A percentile compares a stretch with the other conserved stretches of the same genome.
Conservation (phyloP, 2,329 filamentous ascomycete species). For the Plectosphaerella cucumerina region DNA sequence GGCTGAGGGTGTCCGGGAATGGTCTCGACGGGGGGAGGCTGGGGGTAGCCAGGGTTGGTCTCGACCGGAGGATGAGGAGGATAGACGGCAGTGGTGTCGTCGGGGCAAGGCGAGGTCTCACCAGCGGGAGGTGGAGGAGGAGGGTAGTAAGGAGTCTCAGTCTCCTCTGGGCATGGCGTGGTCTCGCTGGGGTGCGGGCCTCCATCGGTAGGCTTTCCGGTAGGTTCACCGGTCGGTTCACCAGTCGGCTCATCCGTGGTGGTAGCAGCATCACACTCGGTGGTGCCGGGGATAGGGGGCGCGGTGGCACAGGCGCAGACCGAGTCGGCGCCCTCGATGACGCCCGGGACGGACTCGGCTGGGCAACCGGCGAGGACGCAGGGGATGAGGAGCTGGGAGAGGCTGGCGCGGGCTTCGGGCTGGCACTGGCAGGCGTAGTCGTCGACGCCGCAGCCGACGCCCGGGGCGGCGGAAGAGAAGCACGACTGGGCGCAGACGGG, state of each 20-base stretch:
- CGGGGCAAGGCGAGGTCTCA: neutral
- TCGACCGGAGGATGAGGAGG: neutral
- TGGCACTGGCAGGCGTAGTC: conserved; percentile 24
- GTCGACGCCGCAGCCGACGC: conserved; percentile 18
- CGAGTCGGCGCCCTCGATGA: conserved; percentile 16
- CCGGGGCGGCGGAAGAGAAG: conserved; percentile 20
- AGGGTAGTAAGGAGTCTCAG: neutral
- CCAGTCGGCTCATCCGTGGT: neutral
- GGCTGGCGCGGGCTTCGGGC: conserved; percentile 14
- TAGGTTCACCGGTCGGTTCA: neutral
- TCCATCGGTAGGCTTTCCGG: neutral
- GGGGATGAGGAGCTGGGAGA: conserved; percentile 19
- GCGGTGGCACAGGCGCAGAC: neutral
- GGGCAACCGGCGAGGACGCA: conserved; percentile 22
- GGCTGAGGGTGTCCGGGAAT: too few relatives aligned
- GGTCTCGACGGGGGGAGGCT: too few relatives aligned
- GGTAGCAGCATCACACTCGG: neutral
- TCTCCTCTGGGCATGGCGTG: too few relatives aligned
- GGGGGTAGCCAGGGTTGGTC: neutral
- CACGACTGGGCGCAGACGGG: conserved; percentile 21
- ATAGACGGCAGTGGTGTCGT: too few relatives aligned
- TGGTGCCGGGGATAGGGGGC: neutral
- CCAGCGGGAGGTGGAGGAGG: too few relatives aligned
- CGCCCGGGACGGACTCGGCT: conserved; percentile 14
- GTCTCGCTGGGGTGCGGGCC: neutral